A percentile compares a stretch with the other conserved stretches of the same genome.
Evolutionary conservation across 345 rosid genomes (phyloP).

Genomic region (Eucalyptus victrix): DNA sequence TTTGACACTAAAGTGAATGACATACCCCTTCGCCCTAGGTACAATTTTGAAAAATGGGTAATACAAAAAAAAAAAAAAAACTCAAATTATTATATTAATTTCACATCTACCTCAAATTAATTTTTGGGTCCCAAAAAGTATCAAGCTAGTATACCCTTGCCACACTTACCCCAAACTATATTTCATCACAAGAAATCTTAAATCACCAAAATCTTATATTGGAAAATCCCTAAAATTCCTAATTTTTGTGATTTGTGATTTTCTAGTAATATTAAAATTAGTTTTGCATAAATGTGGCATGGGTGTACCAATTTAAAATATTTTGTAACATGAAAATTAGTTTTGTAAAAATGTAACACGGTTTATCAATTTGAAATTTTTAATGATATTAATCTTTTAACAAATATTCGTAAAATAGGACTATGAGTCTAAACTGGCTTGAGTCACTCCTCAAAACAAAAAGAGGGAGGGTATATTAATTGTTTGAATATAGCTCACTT

Average conservation of each 20-base stretch:
- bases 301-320: background rate
- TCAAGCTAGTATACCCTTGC: background rate
- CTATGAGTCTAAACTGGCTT: background rate
- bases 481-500: background rate
- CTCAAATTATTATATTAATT: background rate
- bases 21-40: fast-evolving
- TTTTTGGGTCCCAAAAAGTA: background rate
- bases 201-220: background rate
- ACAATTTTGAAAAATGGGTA: background rate
- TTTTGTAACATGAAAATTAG: background rate
- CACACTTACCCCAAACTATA: background rate
- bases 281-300: background rate
- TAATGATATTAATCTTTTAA: background rate
- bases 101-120: background rate
- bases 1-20: fast-evolving
- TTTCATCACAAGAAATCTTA: background rate
- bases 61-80: background rate
- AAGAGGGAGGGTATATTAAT: background rate
- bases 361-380: background rate
- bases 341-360: background rate
- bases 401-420: background rate
- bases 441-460: background rate
- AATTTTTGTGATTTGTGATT: background rate
- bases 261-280: background rate
- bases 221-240: background rate